Evolutionary conservation across 164 flowering plant genomes (phyloP), one percentile per base, ranked within the genome.

Genomic region (Nymphaea thermarum): DNA sequence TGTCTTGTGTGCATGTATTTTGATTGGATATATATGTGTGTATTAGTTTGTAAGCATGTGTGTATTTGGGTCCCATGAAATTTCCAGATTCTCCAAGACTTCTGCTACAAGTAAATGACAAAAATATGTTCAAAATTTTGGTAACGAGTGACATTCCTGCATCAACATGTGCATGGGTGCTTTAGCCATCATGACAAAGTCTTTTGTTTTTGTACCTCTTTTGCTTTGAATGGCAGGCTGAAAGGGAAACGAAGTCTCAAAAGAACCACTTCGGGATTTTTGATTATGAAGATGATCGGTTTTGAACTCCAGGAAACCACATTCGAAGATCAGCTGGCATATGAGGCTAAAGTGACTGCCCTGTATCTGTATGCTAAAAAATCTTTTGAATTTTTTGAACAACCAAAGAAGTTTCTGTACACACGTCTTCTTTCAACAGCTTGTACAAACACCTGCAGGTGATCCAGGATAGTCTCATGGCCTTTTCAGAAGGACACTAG

Each of bases 221-320:
- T 25, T 25, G 36, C 36, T 25, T 25, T 47, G 55, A 12, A 47
- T 47, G 55, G 81, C 83, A 86, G 90, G 81, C 79, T 65, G 82
- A 80, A 53, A 75, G 62, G 63, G 71, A 74, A 60, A 62, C 62
- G 36, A 66, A 60, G 62, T 77, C 77, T 53, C 74, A 75, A 68
- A 76, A 68, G 41, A 77, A 59, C 70, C 67, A 65, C 59, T 60
- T 75, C 67, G 4, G 69, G 18, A 42, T 63, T 62, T 81, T 68
- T 70, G 74, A 82, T 6, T 78, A 79, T 16, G 55, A 47, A 7
- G 81, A 69, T 45, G 65, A 73, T 64, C n/a, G 78, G 65, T 79
- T 81, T 42, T 77, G 71, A 74, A 41, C 55, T 47, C 55, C 47
- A 65, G 11, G 7, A 12, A 45, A 45, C 2, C 10, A 45, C 7